A percentile compares a stretch with the other conserved stretches of the same genome.
phyloP scores from a whole-genome alignment of 2,329 filamentous ascomycete species.

The Raffaelea arxii region DNA sequence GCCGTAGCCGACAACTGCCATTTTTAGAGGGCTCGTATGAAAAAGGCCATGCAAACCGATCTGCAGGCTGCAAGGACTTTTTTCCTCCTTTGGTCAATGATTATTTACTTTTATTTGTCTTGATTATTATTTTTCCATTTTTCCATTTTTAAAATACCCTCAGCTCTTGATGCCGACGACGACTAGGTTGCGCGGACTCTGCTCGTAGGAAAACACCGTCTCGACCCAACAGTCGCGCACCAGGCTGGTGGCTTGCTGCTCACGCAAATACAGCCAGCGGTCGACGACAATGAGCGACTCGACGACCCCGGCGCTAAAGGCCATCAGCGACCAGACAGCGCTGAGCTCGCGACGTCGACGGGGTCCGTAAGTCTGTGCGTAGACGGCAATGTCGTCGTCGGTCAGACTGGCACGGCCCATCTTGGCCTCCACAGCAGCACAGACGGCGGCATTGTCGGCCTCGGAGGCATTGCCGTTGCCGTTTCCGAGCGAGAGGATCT shows the following conservation, averaged over 20 bases:
- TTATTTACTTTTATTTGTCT: not conserved
- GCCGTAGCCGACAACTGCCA: too few relatives aligned
- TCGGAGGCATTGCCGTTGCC: slow-evolving; percentile 21
- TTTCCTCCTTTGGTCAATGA: not conserved
- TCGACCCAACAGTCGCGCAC: slow-evolving; percentile 81
- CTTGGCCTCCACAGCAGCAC: slow-evolving; percentile 50
- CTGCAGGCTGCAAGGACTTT: not conserved
- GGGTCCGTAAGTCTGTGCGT: slow-evolving; percentile 53
- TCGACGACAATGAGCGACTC: slow-evolving; percentile 88
- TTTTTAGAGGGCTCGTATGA: too few relatives aligned
- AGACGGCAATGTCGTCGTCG: slow-evolving; percentile 64
- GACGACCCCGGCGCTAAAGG: slow-evolving; percentile 80
- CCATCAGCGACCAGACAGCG: slow-evolving; percentile 90
- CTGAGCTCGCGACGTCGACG: slow-evolving; percentile 70
- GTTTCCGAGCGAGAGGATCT: slow-evolving; percentile 37
- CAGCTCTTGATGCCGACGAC: slow-evolving; percentile 74
- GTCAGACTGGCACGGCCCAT: slow-evolving; percentile 50
- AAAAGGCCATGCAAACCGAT: too few relatives aligned
- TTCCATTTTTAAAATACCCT: not conserved
- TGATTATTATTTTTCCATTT: not conserved
- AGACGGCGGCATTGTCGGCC: slow-evolving; percentile 3
- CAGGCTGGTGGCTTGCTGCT: slow-evolving; percentile 51
- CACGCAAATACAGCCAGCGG: slow-evolving; percentile 75
- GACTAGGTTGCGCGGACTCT: slow-evolving; percentile 84
- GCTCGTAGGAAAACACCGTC: slow-evolving; percentile 76